Evolutionary conservation across 2,329 filamentous ascomycete genomes (phyloP).

Genomic region (Escovopsis sp.): DNA sequence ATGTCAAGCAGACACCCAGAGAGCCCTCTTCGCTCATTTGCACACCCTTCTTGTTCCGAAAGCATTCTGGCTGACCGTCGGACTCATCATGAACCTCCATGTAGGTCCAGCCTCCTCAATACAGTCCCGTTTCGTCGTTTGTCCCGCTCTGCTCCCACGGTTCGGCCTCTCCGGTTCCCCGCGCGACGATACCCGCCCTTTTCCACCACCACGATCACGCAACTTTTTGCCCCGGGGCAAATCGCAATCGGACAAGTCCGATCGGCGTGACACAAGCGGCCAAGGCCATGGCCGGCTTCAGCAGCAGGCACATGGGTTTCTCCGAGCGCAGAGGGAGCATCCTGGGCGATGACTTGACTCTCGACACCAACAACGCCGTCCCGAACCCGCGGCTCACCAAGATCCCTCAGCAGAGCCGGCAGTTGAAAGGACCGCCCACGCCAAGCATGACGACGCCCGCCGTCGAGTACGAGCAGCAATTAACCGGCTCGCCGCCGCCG

Average conservation of each 20-base stretch:
- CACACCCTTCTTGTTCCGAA: too few relatives aligned
- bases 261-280: background rate
- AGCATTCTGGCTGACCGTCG: too few relatives aligned
- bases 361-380: slow-evolving; percentile 31
- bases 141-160: background rate
- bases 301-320: slow-evolving; percentile 40
- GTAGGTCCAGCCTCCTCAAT: too few relatives aligned
- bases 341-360: slow-evolving; percentile 40
- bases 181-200: background rate
- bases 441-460: slow-evolving; percentile 52
- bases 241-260: background rate
- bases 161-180: background rate
- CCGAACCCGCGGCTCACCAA: slow-evolving; percentile 37
- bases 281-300: slow-evolving; percentile 19
- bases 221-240: too few relatives aligned
- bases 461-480: slow-evolving; percentile 45
- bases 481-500: slow-evolving; percentile 46
- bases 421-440: slow-evolving; percentile 42
- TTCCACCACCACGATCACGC: background rate
- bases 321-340: slow-evolving; percentile 45
- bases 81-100: too few relatives aligned
- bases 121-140: background rate
- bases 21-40: too few relatives aligned
- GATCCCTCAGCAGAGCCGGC: slow-evolving; percentile 23
- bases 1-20: too few relatives aligned